Evolutionary conservation across 2,329 filamentous ascomycete species (phyloP).

Genomic region (Diaporthe citrichinensis): DNA sequence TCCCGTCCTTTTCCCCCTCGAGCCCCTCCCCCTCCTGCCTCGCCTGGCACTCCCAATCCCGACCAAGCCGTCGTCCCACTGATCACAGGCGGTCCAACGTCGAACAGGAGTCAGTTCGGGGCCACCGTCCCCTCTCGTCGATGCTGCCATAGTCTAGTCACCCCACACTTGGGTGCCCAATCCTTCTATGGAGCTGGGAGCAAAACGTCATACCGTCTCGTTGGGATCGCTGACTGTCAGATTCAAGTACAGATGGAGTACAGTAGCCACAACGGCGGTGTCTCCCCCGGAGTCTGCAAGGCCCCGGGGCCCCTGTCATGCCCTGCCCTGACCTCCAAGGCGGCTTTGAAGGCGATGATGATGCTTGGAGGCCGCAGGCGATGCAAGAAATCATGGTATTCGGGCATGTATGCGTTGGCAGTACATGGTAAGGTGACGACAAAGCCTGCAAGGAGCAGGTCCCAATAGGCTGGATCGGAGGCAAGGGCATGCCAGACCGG

Average conservation of each 20-base stretch:
- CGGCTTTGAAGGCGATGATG: slow-evolving; percentile 21
- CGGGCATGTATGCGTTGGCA: slow-evolving; percentile 49
- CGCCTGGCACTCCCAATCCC: slow-evolving; percentile 8
- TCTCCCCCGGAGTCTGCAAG: slow-evolving; percentile 25
- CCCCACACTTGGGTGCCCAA: slow-evolving; percentile 25
- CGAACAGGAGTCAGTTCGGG: slow-evolving; percentile 15
- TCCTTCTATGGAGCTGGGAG: slow-evolving; percentile 18
- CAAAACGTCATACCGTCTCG: slow-evolving; percentile 30
- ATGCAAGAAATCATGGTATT: slow-evolving; percentile 38
- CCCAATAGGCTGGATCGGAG: slow-evolving; percentile 36
- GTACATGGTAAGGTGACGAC: slow-evolving; percentile 50
- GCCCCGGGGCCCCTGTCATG: slow-evolving; percentile 2
- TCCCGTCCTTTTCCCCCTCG: not conserved
- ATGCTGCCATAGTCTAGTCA: slow-evolving; percentile 12
- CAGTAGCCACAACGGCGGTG: slow-evolving; percentile 31
- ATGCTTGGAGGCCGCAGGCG: slow-evolving; percentile 21
- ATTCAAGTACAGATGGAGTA: not conserved
- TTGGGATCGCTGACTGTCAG: not conserved
- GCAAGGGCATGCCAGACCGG: slow-evolving; percentile 29
- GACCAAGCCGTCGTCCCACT: slow-evolving; percentile 13
- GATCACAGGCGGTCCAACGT: slow-evolving; percentile 12
- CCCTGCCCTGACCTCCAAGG: not conserved
- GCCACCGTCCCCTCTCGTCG: slow-evolving; percentile 12
- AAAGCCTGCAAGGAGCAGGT: slow-evolving; percentile 35
- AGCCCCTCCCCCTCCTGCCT: not conserved